Conservation (phyloP, 768 basidiomycete genomes). For the Clavaria fumosa region DNA sequence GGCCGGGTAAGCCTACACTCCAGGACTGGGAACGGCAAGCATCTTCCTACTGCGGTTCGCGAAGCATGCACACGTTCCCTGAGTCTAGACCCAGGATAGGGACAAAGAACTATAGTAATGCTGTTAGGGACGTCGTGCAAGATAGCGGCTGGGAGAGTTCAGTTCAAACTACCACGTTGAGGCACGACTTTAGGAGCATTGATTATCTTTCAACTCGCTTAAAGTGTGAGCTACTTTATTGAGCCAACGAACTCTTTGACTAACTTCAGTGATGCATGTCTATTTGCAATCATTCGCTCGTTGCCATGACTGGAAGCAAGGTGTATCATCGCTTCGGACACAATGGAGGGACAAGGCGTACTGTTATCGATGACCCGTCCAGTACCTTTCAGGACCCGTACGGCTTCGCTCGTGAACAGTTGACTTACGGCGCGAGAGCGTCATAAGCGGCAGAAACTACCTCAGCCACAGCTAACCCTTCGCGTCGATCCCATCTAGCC, state of each 20-base stretch:
- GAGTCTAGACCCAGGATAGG: conserved; percentile 71
- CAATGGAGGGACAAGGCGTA: conserved; percentile 32
- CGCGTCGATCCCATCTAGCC: too few species aligned
- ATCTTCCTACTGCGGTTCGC: conserved; percentile 55
- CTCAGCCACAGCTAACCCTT: too few species aligned
- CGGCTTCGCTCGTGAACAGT: conserved; percentile 82
- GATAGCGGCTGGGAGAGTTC: conserved; percentile 80
- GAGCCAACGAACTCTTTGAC: too few species aligned
- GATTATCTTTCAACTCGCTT: too few species aligned
- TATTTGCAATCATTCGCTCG: conserved; percentile 81
- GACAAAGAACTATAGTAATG: conserved; percentile 61
- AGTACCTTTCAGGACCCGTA: conserved; percentile 77
- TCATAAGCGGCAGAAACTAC: too few species aligned
- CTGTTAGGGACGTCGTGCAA: conserved; percentile 61
- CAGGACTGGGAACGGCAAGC: conserved; percentile 96
- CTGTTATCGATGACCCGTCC: conserved; percentile 95
- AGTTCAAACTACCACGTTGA: conserved; percentile 82
- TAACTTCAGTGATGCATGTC: too few species aligned
- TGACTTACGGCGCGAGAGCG: too few species aligned
- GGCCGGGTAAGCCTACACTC: conserved; percentile 86
- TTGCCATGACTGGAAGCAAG: conserved; percentile 62
- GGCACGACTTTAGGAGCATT: conserved; percentile 47
- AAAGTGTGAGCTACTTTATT: too few species aligned
- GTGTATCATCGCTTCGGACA: not conserved
- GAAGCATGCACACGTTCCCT: conserved; percentile 56